These are phyloP conservation scores for Auxenochlorella pyrenoidosa DNA, from an alignment of 139 green algal genomes.

Conservation along the genomic window DNA sequence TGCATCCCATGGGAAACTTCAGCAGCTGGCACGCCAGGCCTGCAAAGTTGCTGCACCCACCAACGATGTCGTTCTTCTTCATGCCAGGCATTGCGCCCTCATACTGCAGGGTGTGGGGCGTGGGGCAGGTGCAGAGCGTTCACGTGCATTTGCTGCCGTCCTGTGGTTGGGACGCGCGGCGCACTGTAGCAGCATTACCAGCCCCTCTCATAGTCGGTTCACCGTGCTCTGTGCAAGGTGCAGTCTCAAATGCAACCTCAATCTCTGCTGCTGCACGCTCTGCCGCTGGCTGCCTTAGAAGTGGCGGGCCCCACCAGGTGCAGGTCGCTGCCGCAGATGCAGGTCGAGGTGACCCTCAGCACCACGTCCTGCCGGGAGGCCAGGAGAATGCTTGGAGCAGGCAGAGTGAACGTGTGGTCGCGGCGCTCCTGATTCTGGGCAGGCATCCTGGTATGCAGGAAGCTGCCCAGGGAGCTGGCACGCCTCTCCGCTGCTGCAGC, in stretches of 20 bases:
- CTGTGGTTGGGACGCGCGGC: too few relatives aligned
- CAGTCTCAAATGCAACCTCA: too few relatives aligned
- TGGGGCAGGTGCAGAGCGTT: not conserved
- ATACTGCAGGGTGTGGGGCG: constrained; percentile 37
- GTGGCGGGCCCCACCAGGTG: too few relatives aligned
- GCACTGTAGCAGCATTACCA: too few relatives aligned
- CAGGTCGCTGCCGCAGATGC: constrained; percentile 82
- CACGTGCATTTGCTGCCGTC: not conserved
- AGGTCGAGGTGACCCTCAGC: constrained; percentile 67
- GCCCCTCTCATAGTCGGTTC: too few relatives aligned
- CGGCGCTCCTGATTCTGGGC: not conserved
- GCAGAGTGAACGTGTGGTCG: not conserved
- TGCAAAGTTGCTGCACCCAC: too few relatives aligned
- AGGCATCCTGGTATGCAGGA: not conserved
- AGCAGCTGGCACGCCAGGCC: too few relatives aligned
- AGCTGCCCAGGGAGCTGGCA: not conserved
- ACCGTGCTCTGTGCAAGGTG: too few relatives aligned
- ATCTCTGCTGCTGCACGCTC: too few relatives aligned
- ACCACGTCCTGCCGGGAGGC: constrained; percentile 56
- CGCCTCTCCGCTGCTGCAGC: too few relatives aligned
- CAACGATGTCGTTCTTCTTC: constrained; percentile 43
- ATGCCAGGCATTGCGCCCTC: constrained; percentile 62
- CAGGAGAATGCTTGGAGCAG: not conserved
- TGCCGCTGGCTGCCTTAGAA: too few relatives aligned
- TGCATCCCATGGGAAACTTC: too few relatives aligned